Evolutionary conservation across 768 basidiomycete genomes (phyloP), one percentile per base, ranked within the genome.

Genomic region (Antrodiella citrinella): DNA sequence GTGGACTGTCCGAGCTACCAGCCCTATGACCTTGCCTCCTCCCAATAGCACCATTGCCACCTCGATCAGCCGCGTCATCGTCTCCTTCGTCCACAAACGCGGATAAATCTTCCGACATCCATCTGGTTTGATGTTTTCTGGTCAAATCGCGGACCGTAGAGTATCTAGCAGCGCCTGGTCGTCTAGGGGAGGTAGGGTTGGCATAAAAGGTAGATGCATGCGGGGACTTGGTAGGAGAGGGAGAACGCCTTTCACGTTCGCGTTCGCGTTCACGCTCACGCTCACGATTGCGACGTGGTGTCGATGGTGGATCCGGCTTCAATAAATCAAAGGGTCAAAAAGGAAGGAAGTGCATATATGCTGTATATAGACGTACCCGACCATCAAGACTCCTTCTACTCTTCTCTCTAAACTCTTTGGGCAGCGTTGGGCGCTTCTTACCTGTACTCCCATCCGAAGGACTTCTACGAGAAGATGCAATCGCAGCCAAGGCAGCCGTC

Each of bases 1-100:
- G 65, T 5, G 80, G 71, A 59, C 77, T 85, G 66, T 89, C 88
- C 2, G 80, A 82, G 60, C 84, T 87, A 3, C 86, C 86, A 0
- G 75, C 76, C 26, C 86, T 70, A 13, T 75, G 62, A 24, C 72
- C 72, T 59, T 86, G 86, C 40, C 75, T 67, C 22, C 77, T 67
- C 23, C 81, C 84, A 23, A 46, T 42, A 9, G 45, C 50, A 22
- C 40, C 51, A 25, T 48, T 38, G 13, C 62, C 59, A 25, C 47
- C 44, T 2, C 42, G 24, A 0, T 50, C 62, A 4, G 53, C 48
- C 19, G 61, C 61, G 0, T 62, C 57, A 2, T 65, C 62, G 12
- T 62, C 62, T 10, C 57, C 57, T 47, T 61, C 62, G 25, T 55
- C 53, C 45, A 57, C 47, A 15, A 58, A 38, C 42, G 58, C 50